Conservation (phyloP, 73 alveolate species). For the Paramecium caudatum region DNA sequence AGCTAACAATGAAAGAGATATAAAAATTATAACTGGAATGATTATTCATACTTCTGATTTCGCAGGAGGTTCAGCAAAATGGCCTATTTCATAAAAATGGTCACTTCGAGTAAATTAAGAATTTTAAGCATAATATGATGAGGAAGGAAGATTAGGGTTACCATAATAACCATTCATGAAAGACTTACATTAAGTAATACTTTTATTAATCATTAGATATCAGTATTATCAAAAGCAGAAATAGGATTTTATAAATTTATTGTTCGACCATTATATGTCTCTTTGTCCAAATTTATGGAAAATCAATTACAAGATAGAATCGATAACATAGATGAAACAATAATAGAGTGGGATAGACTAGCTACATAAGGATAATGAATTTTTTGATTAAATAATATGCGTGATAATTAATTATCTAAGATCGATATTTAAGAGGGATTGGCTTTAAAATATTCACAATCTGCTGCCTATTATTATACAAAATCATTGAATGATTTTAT, state of each 20-base stretch:
- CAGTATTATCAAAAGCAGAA: slow-evolving; percentile 49
- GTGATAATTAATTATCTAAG: slow-evolving; percentile 28
- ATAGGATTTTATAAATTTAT: slow-evolving; percentile 72
- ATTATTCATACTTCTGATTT: slow-evolving; percentile 62
- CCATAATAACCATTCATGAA: slow-evolving; percentile 62
- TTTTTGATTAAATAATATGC: slow-evolving; percentile 17
- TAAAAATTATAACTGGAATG: slow-evolving; percentile 51
- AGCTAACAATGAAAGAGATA: slow-evolving; percentile 69
- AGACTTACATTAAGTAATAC: slow-evolving; percentile 66
- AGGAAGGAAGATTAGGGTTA: slow-evolving; percentile 25
- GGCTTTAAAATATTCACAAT: slow-evolving; percentile 1
- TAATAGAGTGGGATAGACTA: slow-evolving; percentile 69
- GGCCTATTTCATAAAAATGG: slow-evolving; percentile 32
- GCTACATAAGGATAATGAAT: slow-evolving; percentile 32
- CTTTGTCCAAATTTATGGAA: slow-evolving; percentile 52
- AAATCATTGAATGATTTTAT: slow-evolving; percentile 14
- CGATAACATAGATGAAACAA: slow-evolving; percentile 66
- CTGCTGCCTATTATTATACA: neutral
- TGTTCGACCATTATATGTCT: slow-evolving; percentile 71
- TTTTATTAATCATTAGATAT: slow-evolving; percentile 21
- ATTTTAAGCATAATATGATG: slow-evolving; percentile 43
- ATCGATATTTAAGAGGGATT: neutral
- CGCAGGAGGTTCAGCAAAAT: slow-evolving; percentile 46
- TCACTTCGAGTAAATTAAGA: slow-evolving; percentile 32
- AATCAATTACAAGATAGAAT: slow-evolving; percentile 58